A percentile compares a stretch with the other conserved stretches of the same genome.
phyloP scores from a whole-genome alignment of 78 protist species.

The Tieghemostelium lacteum region DNA sequence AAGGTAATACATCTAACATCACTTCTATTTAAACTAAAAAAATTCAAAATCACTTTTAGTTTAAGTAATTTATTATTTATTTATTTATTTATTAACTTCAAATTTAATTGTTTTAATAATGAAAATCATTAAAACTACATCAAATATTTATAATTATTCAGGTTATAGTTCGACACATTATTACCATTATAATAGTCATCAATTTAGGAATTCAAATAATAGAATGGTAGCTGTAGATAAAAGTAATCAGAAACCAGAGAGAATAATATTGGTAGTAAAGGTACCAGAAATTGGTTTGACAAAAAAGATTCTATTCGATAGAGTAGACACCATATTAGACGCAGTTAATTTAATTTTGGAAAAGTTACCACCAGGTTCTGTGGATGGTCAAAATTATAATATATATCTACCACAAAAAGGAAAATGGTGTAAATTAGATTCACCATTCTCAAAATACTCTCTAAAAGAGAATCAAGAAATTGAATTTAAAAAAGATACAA shows the following conservation, averaged over 20 bases:
- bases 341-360: slow-evolving; percentile 44
- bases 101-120: too few relatives aligned
- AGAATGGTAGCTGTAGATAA: too few relatives aligned
- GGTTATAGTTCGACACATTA: too few relatives aligned
- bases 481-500: slow-evolving; percentile 65
- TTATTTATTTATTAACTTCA: too few relatives aligned
- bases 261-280: slow-evolving; percentile 51
- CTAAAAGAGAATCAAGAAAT: slow-evolving; percentile 73
- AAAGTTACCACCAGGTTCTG: slow-evolving; percentile 65
- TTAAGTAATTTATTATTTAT: too few relatives aligned
- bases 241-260: slow-evolving; percentile 6
- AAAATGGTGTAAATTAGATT: slow-evolving; percentile 66
- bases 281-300: slow-evolving; percentile 60
- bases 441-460: slow-evolving; percentile 47
- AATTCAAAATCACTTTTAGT: too few relatives aligned
- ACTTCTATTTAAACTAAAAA: too few relatives aligned
- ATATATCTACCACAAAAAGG: slow-evolving; percentile 55
- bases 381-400: slow-evolving; percentile 29
- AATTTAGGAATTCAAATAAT: too few relatives aligned
- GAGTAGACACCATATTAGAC: slow-evolving; percentile 59
- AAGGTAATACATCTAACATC: too few relatives aligned
- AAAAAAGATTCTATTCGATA: slow-evolving; percentile 66
- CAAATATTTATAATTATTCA: too few relatives aligned
- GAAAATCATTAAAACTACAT: too few relatives aligned
- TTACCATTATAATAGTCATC: too few relatives aligned